Conservation (phyloP, 139 green algal species). For the Micractinium conductrix region DNA sequence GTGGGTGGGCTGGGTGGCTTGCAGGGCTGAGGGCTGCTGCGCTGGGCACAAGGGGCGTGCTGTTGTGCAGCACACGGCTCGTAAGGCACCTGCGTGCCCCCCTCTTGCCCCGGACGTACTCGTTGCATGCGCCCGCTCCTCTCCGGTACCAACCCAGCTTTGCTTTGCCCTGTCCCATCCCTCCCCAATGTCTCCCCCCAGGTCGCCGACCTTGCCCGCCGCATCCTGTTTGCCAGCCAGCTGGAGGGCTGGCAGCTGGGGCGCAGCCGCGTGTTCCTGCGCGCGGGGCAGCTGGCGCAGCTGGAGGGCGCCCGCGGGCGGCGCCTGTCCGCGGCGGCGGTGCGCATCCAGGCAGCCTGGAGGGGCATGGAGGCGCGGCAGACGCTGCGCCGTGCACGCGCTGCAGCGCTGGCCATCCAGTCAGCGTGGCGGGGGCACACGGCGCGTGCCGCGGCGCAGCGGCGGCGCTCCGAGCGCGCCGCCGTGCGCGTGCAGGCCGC, state of each 20-base stretch:
- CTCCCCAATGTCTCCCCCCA: too few relatives aligned
- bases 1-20: neutral
- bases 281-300: slow-evolving; percentile 62
- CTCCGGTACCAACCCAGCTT: neutral
- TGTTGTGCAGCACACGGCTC: too few relatives aligned
- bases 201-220: slow-evolving; percentile 36
- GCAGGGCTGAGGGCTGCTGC: too few relatives aligned
- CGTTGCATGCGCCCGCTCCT: neutral
- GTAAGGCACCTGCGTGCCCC: too few relatives aligned
- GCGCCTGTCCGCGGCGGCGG: slow-evolving; percentile 40
- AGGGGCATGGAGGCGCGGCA: slow-evolving; percentile 30
- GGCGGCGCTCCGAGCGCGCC: slow-evolving; percentile 42
- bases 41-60: too few relatives aligned
- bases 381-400: slow-evolving; percentile 15
- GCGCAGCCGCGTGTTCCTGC: slow-evolving; percentile 82
- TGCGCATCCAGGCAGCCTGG: slow-evolving; percentile 57
- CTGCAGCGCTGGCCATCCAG: slow-evolving; percentile 55
- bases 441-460: slow-evolving; percentile 15
- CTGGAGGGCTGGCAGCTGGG: slow-evolving; percentile 77
- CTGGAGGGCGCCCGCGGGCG: slow-evolving; percentile 59
- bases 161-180: neutral
- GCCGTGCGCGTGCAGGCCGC: slow-evolving; percentile 54
- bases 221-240: slow-evolving; percentile 42
- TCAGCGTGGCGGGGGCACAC: slow-evolving; percentile 48
- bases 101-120: too few relatives aligned